These are phyloP conservation scores for Holtermannia corniformis DNA, from an alignment of 768 basidiomycete genomes.

Conservation along the genomic window DNA sequence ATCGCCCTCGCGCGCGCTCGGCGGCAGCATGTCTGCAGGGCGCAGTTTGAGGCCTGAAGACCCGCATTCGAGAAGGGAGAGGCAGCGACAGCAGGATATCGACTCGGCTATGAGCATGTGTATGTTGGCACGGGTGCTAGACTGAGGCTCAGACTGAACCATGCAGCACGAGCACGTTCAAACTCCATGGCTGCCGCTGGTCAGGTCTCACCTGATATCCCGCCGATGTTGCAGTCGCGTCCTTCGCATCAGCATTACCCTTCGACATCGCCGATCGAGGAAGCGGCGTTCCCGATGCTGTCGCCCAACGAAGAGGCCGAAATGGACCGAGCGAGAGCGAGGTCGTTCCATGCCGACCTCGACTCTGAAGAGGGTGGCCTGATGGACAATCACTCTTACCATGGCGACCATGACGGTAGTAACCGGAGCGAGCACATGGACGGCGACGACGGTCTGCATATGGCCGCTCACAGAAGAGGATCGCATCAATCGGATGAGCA, in stretches of 20 bases:
- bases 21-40: constrained; percentile 2
- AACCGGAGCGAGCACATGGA: constrained; percentile 10
- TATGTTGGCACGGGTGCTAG: constrained; percentile 19
- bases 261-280: constrained; percentile 31
- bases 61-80: constrained; percentile 67
- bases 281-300: constrained; percentile 33
- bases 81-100: constrained; percentile 87
- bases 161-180: constrained; percentile 38
- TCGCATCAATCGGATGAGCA: constrained; percentile 13
- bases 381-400: background rate
- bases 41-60: constrained; percentile 37
- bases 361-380: constrained; percentile 4
- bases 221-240: background rate
- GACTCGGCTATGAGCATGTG: constrained; percentile 60
- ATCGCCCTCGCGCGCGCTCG: constrained; percentile 13
- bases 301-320: constrained; percentile 37
- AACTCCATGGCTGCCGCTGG: constrained; percentile 23
- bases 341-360: constrained; percentile 16
- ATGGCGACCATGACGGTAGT: constrained; percentile 13
- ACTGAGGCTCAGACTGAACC: background rate
- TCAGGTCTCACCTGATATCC: constrained; percentile 12
- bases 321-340: constrained; percentile 30
- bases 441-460: constrained; percentile 3
- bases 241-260: constrained; percentile 27
- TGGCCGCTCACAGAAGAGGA: constrained; percentile 4